Conservation (phyloP, 495 filamentous ascomycete genomes). For the Xylaria nigripes region DNA sequence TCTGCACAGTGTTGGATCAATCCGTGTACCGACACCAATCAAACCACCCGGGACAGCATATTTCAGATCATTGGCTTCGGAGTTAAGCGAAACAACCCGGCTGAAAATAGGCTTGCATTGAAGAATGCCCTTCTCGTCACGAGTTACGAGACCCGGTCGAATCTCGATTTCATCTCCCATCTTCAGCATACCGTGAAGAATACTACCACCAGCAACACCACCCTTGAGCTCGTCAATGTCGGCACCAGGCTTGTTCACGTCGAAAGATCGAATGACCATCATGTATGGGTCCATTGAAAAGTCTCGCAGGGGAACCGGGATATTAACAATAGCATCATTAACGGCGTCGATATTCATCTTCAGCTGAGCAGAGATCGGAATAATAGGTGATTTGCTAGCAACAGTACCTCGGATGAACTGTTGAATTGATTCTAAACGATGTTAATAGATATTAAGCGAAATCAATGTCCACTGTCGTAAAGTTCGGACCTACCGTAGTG, state of each 20-base stretch:
- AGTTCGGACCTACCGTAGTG: conserved; percentile 50
- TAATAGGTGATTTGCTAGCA: conserved; percentile 90
- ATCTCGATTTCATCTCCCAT: conserved; percentile 97
- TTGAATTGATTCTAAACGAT: conserved; percentile 62
- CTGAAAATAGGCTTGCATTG: conserved; percentile 96
- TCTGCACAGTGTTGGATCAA: conserved; percentile 95
- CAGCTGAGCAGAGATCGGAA: conserved; percentile 95
- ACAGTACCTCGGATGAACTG: conserved; percentile 98
- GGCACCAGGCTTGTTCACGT: conserved; percentile 99
- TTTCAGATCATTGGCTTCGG: conserved; percentile 94
- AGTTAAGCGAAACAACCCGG: conserved; percentile 87
- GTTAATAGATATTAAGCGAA: not conserved
- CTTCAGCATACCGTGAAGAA: conserved; percentile 91
- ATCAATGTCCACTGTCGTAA: not conserved
- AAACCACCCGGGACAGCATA: conserved; percentile 95
- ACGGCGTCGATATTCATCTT: conserved; percentile 99
- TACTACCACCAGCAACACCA: conserved; percentile 94
- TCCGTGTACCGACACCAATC: conserved; percentile 93
- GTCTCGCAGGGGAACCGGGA: conserved; percentile 83
- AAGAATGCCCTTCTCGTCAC: conserved; percentile 87
- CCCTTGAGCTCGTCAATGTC: conserved; percentile 98
- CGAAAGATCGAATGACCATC: conserved; percentile 98
- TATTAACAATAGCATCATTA: conserved; percentile 86
- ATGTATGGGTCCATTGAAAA: conserved; percentile 88
- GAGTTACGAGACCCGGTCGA: conserved; percentile 86